Evolutionary conservation across 2,329 filamentous ascomycete species (phyloP).

Genomic region (Calycina herbarum): DNA sequence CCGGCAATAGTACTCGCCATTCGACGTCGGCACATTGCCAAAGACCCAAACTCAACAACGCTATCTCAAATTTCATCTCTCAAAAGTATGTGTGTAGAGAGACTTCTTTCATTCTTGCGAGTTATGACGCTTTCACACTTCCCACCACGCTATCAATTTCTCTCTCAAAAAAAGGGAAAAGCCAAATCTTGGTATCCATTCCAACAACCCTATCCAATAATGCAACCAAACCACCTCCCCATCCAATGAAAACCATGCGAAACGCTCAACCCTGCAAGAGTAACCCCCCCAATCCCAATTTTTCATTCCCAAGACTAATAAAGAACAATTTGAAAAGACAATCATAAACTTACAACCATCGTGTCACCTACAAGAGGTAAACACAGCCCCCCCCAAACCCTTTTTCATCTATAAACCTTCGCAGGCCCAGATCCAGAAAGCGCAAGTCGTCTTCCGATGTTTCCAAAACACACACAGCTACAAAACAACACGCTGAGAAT

Average conservation of each 20-base stretch:
- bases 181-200: background rate
- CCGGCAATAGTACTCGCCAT: too few species aligned
- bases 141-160: background rate
- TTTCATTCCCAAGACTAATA: too few species aligned
- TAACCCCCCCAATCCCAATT: too few species aligned
- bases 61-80: too few species aligned
- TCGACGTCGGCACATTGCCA: too few species aligned
- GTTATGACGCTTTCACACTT: background rate
- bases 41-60: too few species aligned
- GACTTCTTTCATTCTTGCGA: background rate
- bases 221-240: background rate
- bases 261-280: too few species aligned
- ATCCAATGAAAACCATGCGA: too few species aligned
- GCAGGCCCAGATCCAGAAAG: conserved; percentile 22
- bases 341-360: too few species aligned
- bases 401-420: background rate
- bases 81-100: too few species aligned
- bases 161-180: background rate
- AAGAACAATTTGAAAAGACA: too few species aligned
- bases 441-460: conserved; percentile 80
- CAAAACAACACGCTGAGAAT: conserved; percentile 92
- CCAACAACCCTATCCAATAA: background rate
- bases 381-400: background rate
- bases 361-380: too few species aligned
- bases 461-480: conserved; percentile 93